phyloP scores from a whole-genome alignment of 495 filamentous ascomycete genomes.

The Emericellopsis terricola region DNA sequence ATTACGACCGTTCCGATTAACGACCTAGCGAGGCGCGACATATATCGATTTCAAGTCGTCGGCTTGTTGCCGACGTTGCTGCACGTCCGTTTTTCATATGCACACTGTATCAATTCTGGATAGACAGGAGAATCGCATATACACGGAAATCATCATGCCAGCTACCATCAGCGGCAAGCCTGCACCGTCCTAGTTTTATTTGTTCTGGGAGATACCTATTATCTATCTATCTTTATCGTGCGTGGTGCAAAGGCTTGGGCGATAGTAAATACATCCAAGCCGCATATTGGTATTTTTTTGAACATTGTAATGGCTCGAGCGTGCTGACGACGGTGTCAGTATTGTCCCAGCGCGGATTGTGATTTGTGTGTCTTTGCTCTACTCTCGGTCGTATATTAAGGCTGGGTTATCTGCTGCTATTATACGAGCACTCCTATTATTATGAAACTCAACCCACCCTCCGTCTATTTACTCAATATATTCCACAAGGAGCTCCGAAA shows the following conservation, averaged over 20 bases:
- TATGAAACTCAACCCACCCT: no score
- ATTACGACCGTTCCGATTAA: not conserved
- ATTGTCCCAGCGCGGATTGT: no score
- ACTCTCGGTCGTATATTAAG: no score
- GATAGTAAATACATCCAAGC: no score
- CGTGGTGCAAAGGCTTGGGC: no score
- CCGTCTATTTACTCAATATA: slow-evolving; percentile 11
- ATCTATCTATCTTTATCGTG: not conserved
- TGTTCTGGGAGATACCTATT: slow-evolving; percentile 5
- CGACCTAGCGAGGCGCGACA: not conserved
- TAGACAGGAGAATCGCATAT: not conserved
- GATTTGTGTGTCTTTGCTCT: no score
- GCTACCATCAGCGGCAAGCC: not conserved
- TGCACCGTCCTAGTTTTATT: slow-evolving; percentile 5
- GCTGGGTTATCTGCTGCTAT: no score
- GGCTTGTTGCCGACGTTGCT: not conserved
- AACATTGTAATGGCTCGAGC: no score
- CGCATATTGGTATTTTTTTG: no score
- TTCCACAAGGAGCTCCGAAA: slow-evolving; percentile 12
- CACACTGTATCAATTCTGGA: not conserved
- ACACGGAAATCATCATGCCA: not conserved
- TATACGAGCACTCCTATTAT: no score
- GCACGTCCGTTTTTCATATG: not conserved
- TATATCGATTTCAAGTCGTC: not conserved
- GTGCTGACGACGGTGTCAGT: no score